These are phyloP conservation scores for Berberis vulgaris DNA, from an alignment of 164 flowering plant species.

Conservation along the genomic window DNA sequence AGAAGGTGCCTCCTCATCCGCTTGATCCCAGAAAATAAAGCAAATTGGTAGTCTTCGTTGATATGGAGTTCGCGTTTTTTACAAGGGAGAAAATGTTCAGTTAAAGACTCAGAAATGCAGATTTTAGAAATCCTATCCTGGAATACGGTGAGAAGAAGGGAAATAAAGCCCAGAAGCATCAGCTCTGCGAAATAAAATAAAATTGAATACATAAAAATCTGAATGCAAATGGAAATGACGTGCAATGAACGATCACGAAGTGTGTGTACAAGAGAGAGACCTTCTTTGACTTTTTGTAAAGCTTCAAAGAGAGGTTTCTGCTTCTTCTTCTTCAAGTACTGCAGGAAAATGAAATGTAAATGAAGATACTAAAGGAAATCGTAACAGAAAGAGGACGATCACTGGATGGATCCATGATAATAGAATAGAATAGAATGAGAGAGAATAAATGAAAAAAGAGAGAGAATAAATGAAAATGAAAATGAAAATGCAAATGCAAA, in stretches of 20 bases:
- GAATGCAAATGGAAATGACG: neutral
- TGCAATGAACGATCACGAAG: neutral
- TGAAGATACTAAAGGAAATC: neutral
- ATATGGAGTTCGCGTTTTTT: conserved; percentile 3
- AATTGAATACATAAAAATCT: neutral
- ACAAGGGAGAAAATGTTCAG: conserved; percentile 50
- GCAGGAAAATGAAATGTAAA: conserved; percentile 7
- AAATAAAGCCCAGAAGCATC: conserved; percentile 85
- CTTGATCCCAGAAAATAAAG: conserved; percentile 1
- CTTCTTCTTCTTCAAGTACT: conserved; percentile 56
- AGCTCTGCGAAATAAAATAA: conserved; percentile 35
- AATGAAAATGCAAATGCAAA: neutral
- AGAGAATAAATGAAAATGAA: neutral
- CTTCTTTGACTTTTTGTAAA: conserved; percentile 76
- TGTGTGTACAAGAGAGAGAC: conserved; percentile 18
- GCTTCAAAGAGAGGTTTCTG: conserved; percentile 73
- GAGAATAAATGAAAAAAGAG: neutral
- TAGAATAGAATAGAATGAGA: neutral
- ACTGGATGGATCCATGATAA: neutral
- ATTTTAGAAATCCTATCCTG: conserved; percentile 35
- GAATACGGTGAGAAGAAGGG: conserved; percentile 52
- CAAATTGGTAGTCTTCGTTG: conserved; percentile 14
- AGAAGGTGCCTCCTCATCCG: conserved; percentile 28
- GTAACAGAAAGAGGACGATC: neutral
- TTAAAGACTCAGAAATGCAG: conserved; percentile 36